Base-by-base conservation (phyloP, 1,139 yeast genomes). In the Diutina siamensis region DNA sequence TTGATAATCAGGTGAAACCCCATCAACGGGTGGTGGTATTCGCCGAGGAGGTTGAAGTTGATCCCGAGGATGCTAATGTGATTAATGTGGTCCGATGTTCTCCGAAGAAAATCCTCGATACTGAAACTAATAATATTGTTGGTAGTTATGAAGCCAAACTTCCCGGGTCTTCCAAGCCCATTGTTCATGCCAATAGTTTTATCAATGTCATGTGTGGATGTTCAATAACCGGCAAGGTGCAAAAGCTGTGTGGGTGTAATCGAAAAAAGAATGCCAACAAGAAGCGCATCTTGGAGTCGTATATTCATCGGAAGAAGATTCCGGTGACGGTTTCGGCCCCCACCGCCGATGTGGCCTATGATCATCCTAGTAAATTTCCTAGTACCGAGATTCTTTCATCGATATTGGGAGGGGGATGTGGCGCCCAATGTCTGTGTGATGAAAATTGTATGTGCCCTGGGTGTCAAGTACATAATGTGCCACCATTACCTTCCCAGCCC, bases 11-110 rank as follows among this genome's bases (percentile, higher is more conserved):
- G 19, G 72, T 71, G 27, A 69, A 70, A 50, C 72, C 73, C 20
- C 67, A 70, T 50, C 78, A 75, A 52, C 57, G 82, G 50, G 68
- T 77, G 15, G 81, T 81, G 3, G 78, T 76, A n/a, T 70, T 72
- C 55, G 80, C 80, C 2, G 75, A 74, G 51, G 67, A 71, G 46
- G 56, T 67, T n/a, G 62, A 57, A n/a, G 45, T 18, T 12, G 41
- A 36, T 17, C 15, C 25, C 13, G 19, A 22, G 7, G 18, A 21
- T 9, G 10, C 46, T 13, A 54, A 52, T 15, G 65, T 76, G 1
- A 71, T 74, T 3, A 62, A 71, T 13, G 66, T 74, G 17, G 57
- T 72, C 32, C 68, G 68, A 50, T 69, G 77, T 1, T 67, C 78
- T 0, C 67, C 68, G 41, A 71, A 75, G 50, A 77, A 75, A 49